phyloP scores from a whole-genome alignment of 192 early-diverging fungal genomes.

The Coemansia sp. region DNA sequence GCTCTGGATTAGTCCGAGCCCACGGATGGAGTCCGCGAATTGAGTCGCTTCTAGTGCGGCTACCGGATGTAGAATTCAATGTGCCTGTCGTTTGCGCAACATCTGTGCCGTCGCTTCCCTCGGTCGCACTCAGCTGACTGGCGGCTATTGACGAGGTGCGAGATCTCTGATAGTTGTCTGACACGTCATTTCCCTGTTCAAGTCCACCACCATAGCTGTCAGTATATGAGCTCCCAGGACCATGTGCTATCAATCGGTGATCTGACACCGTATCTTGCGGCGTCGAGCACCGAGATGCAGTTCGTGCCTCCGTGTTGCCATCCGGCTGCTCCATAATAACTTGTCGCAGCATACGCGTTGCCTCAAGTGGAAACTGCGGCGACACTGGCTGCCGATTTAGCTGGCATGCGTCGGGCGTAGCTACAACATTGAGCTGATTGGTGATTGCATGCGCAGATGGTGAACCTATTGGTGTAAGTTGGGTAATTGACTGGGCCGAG shows the following conservation, averaged over 20 bases:
- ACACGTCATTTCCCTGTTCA: background rate
- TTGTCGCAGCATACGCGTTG: conserved; percentile 45
- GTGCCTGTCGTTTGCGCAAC: conserved; percentile 2
- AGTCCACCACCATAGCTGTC: background rate
- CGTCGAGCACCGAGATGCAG: conserved; percentile 1
- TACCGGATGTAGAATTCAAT: background rate
- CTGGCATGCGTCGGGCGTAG: conserved; percentile 8
- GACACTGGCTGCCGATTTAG: conserved; percentile 8
- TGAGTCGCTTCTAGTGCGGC: conserved; percentile 9
- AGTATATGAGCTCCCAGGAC: conserved; percentile 1
- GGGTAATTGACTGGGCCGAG: conserved; percentile 22
- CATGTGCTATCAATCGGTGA: background rate
- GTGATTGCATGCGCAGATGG: conserved; percentile 15
- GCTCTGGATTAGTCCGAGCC: conserved; percentile 28
- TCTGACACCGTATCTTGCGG: background rate
- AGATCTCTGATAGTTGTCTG: conserved; percentile 8
- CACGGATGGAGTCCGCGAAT: conserved; percentile 13
- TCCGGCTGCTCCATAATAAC: conserved; percentile 34
- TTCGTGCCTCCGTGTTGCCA: conserved; percentile 3
- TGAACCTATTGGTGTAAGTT: conserved; percentile 28
- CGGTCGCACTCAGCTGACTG: conserved; percentile 29
- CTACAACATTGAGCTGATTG: conserved; percentile 20
- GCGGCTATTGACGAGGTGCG: conserved; percentile 34
- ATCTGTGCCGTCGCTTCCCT: conserved; percentile 22
- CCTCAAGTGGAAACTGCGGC: conserved; percentile 45